Evolutionary conservation across 2,329 filamentous ascomycete species (phyloP), one percentile per base, ranked within the genome.

Genomic region (Tothia fuscella): DNA sequence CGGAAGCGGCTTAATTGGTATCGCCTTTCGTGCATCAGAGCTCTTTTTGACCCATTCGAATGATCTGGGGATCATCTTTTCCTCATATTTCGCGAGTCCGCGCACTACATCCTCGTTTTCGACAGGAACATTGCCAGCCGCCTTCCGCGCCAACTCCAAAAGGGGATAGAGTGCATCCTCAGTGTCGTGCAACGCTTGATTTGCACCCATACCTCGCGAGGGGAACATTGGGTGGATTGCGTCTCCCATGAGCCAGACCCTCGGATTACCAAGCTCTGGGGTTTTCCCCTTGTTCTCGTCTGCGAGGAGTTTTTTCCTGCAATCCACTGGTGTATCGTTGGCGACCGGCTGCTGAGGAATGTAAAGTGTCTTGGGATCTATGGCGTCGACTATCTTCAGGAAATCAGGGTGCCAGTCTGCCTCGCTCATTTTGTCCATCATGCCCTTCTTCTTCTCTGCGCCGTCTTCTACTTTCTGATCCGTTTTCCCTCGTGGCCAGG

Each of bases 131-230:
- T 20, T 34, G 17, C n/a, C 17, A 12, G 6, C 9, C 16, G 16
- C 21, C 12, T 13, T 10, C 21, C 19, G 6, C 9, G 35, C 35
- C 20, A 38, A 24, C 21, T 19, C 17, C 9, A 38, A 10, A 24
- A 38, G 35, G 6, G 35, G 35, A 12, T 24, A 12, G 9, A 51
- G 43, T 10, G 40, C 37, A 26, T 43, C 42, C 6, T 47, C 49
- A 6, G 46, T 38, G 40, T 51, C 49, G 16, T 38, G 42, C 29
- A 51, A 42, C 9, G 49, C 46, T 26, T 51, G 46, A 25, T 51
- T 50, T 12, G 42, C 49, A 21, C 49, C 49, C 49, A 51, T 51
- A 21, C 49, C 49, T 13, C 49, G 32, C 14, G 31, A 39, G 12
- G 49, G 47, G 5, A 49, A 38, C 47, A 50, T 50, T 12, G 45